Percentiles rank a stretch among this genome's conserved stretches.
Conservation (phyloP, 768 basidiomycete species). For the Tylopilus rubrobrunneus region DNA sequence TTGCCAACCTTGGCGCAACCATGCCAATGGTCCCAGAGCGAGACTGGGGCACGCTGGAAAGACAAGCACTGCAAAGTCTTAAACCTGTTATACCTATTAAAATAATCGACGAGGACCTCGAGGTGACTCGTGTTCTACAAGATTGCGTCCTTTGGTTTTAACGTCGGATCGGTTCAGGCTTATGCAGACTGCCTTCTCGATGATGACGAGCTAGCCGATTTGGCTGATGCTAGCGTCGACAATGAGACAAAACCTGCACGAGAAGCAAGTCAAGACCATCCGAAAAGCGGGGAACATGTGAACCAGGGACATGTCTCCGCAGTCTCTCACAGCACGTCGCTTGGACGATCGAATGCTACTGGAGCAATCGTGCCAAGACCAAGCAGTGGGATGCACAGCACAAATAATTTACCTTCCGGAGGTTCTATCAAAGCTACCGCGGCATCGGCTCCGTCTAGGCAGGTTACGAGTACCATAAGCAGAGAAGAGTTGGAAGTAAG, state of each 20-base stretch:
- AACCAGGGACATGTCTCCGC: neutral
- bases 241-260: neutral
- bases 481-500: constrained; percentile 24
- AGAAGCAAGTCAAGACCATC: neutral
- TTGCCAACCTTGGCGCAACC: constrained; percentile 58
- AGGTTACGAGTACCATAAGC: neutral
- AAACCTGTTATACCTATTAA: neutral
- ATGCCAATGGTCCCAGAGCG: constrained; percentile 42
- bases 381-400: neutral
- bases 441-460: neutral
- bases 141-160: neutral
- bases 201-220: constrained; percentile 31
- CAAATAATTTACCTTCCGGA: neutral
- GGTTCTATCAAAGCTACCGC: neutral
- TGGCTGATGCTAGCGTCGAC: constrained; percentile 5
- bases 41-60: constrained; percentile 49
- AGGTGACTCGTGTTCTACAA: constrained; percentile 17
- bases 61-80: constrained; percentile 10
- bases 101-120: constrained; percentile 5
- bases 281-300: neutral
- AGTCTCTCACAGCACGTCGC: neutral
- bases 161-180: constrained; percentile 12
- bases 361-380: neutral
- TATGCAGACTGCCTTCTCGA: constrained; percentile 37
- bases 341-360: neutral